Percentiles rank a stretch among this genome's conserved stretches.
Conservation (phyloP, 176 grass and related monocot species). For the Oryza longistaminata region DNA sequence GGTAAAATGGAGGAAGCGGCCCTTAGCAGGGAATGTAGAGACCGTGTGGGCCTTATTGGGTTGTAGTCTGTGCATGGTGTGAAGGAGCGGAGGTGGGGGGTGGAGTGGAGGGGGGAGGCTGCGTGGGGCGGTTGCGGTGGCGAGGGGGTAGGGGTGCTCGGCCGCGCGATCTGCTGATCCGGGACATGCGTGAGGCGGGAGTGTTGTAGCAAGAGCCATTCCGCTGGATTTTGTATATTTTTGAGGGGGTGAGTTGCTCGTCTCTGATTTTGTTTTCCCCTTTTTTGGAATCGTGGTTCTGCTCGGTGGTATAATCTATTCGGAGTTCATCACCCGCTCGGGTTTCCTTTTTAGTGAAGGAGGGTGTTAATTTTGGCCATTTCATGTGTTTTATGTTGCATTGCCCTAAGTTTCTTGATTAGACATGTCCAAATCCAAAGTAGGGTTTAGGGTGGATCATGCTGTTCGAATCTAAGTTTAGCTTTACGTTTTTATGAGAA, state of each 20-base stretch:
- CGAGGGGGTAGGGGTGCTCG: background rate
- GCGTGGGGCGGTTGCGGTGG: background rate
- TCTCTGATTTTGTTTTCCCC: background rate
- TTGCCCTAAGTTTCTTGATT: slow-evolving; percentile 19
- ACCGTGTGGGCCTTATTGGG: too few relatives aligned
- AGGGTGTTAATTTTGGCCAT: background rate
- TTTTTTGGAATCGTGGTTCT: background rate
- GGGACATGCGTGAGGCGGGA: slow-evolving; percentile 15
- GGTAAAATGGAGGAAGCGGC: too few relatives aligned
- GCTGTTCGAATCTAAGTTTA: background rate
- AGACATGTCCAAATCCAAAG: background rate
- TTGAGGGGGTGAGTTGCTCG: slow-evolving; percentile 29
- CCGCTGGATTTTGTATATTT: background rate
- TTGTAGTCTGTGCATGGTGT: too few relatives aligned
- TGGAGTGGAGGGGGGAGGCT: background rate
- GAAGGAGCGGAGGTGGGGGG: background rate
- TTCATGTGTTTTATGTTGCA: slow-evolving; percentile 20
- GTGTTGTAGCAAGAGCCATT: background rate
- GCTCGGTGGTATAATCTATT: background rate
- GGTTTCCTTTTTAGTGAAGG: background rate
- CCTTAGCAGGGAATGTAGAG: too few relatives aligned
- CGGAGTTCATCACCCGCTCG: slow-evolving; percentile 5
- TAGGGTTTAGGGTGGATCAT: background rate
- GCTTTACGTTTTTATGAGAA: background rate
- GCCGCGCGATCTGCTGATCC: slow-evolving; percentile 14